These are phyloP conservation scores for Aspergillus olivimuriae DNA, from an alignment of 495 filamentous ascomycete species.

Conservation along the genomic window DNA sequence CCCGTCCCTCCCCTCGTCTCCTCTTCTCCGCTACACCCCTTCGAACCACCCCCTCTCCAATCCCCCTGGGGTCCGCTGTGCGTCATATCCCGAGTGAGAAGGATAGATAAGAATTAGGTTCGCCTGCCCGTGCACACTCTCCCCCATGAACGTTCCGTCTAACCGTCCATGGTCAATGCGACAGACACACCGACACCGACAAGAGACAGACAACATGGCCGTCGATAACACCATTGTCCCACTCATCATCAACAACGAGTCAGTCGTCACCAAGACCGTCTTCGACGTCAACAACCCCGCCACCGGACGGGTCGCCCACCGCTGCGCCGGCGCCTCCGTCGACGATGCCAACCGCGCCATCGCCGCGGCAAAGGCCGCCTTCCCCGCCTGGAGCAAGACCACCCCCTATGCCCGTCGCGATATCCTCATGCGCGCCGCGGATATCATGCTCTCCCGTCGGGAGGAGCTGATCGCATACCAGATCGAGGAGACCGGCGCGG, in stretches of 20 bases:
- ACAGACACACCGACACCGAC: neutral
- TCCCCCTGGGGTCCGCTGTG: neutral
- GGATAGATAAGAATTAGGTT: no score
- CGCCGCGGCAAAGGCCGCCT: slow-evolving; percentile 57
- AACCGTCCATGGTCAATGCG: neutral
- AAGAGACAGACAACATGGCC: slow-evolving; percentile 8
- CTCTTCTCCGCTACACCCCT: neutral
- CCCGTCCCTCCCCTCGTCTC: neutral
- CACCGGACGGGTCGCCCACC: slow-evolving; percentile 54
- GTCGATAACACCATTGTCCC: slow-evolving; percentile 42
- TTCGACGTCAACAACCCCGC: slow-evolving; percentile 64
- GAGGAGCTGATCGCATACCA: slow-evolving; percentile 60
- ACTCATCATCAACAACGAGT: slow-evolving; percentile 68
- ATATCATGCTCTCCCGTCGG: slow-evolving; percentile 55
- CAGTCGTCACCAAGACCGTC: slow-evolving; percentile 49
- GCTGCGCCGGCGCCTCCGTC: slow-evolving; percentile 55
- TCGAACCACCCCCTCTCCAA: neutral
- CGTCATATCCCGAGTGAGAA: no score
- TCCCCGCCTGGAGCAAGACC: slow-evolving; percentile 62
- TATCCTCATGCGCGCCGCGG: slow-evolving; percentile 65
- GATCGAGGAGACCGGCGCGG: slow-evolving; percentile 62
- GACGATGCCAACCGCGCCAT: slow-evolving; percentile 52
- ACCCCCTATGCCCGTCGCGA: slow-evolving; percentile 58
- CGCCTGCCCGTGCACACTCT: no score
- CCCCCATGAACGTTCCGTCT: neutral